Base-by-base conservation (phyloP, 2,329 filamentous ascomycete species). In the Pyrenophora graminea region DNA sequence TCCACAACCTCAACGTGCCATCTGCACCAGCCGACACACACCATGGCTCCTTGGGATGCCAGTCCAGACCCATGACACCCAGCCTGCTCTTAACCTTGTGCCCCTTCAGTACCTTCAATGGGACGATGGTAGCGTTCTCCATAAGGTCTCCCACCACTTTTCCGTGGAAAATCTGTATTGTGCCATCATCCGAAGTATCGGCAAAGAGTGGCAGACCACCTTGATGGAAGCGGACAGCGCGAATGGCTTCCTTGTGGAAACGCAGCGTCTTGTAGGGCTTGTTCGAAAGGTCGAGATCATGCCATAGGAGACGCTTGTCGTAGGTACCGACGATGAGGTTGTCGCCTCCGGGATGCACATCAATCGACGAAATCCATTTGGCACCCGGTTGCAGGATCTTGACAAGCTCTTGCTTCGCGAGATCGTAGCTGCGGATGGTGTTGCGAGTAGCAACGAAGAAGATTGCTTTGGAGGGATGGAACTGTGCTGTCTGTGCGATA, bases 371-470 rank as follows among this genome's bases (percentile, higher is more conserved):
- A 63, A 99, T 97, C 91, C 92, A 91, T 58, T 92, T 87, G 3
- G 93, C 92, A 67, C 94, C 94, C 0, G 94, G 94, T 70, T 96
- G 91, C 51, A 99, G 79, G 51, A 94, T 90, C 79, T 96, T 96
- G 74, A 97, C 83, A 30, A 99, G 85, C 68, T 95, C 89, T 71
- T 97, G 91, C 65, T 87, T 87, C 59, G 93, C 89, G 39, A 99
- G 82, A 73, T 99, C 94, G 77, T 99, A 99, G 68, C 90, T 89
- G 49, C 94, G 89, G 68, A 99, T 92, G 51, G 89, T 88, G 64
- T 93, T 89, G 74, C 96, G 91, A 9, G 95, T 97, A 3, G 94
- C 94, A 48, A 99, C 90, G 70, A 97, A 97, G 78, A 99, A 92
- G 42, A 96, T 85, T 0, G 94, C 92, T 61, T 91, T 88, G 34